Evolutionary conservation across 345 rosid genomes (phyloP).

Genomic region (Citrus trifoliata): DNA sequence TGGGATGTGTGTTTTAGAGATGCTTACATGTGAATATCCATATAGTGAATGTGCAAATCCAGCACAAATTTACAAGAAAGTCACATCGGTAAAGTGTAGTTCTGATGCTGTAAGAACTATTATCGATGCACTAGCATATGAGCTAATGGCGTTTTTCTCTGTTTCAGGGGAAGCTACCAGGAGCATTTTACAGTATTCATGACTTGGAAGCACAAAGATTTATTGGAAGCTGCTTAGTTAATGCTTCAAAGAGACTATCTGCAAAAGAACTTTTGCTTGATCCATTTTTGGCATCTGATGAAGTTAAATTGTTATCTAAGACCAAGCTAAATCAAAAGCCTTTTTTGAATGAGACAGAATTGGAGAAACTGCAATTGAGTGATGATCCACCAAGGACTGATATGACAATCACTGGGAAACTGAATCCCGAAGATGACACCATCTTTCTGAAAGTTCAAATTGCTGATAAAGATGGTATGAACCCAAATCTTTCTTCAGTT

Average conservation of each 20-base stretch:
- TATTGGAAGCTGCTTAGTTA: constrained; percentile 57
- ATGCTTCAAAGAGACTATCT: constrained; percentile 63
- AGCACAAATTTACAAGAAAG: constrained; percentile 83
- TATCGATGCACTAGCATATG: not conserved
- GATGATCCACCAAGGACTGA: constrained; percentile 42
- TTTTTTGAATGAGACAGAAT: constrained; percentile 48
- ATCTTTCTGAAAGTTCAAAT: constrained; percentile 59
- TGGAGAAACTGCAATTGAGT: constrained; percentile 46
- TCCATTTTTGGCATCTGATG: constrained; percentile 58
- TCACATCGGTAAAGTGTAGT: constrained; percentile 41
- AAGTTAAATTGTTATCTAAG: constrained; percentile 26
- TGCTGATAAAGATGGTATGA: constrained; percentile 51
- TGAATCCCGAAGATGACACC: constrained; percentile 66
- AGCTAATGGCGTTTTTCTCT: constrained; percentile 1
- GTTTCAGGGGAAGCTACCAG: constrained; percentile 71
- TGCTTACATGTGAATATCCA: constrained; percentile 80
- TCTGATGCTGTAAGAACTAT: not conserved
- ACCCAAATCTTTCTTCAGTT: not conserved
- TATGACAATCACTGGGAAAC: constrained; percentile 69
- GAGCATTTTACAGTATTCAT: constrained; percentile 54
- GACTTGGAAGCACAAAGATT: constrained; percentile 66
- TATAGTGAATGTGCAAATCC: constrained; percentile 71
- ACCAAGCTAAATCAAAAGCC: constrained; percentile 40
- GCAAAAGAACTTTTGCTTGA: constrained; percentile 61
- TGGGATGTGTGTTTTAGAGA: constrained; percentile 82